phyloP scores from a whole-genome alignment of 2,329 filamentous ascomycete species.

The Samsoniella hepiali region DNA sequence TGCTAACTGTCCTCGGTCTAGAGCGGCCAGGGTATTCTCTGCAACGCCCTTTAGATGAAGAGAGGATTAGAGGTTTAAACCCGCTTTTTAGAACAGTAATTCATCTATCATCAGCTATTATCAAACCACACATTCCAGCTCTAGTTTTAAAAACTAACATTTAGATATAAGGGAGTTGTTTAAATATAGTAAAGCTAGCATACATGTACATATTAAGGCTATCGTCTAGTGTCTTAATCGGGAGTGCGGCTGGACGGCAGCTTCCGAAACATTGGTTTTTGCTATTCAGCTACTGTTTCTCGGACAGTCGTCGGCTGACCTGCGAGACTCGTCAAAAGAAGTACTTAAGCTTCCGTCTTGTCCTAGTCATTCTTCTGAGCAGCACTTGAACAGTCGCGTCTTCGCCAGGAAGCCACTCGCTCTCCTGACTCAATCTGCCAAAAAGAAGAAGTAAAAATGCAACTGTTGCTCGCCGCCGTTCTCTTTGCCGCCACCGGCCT shows the following conservation, averaged over 20 bases:
- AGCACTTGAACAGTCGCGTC: background rate
- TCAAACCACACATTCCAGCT: no score
- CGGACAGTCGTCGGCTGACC: no score
- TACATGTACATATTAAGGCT: no score
- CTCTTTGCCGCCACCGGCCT: conserved; percentile 2
- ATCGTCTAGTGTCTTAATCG: no score
- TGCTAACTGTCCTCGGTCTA: background rate
- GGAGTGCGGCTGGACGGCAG: no score
- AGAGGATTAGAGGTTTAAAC: background rate
- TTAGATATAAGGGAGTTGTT: no score
- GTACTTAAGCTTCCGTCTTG: background rate
- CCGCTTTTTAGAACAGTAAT: background rate
- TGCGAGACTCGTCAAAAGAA: background rate
- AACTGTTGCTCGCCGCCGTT: background rate
- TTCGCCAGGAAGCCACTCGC: background rate
- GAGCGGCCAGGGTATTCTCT: background rate
- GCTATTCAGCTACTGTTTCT: no score
- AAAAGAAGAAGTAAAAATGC: background rate
- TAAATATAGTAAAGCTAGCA: no score
- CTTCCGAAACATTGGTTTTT: no score
- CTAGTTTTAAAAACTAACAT: no score
- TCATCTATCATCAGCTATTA: no score
- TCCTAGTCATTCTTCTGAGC: background rate
- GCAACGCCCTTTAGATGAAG: background rate
- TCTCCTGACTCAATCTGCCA: background rate